Percentiles rank a stretch among this genome's conserved stretches.
Evolutionary conservation across 1,284 basidiomycete species (phyloP).

Genomic region (Cryptococcus sp.): DNA sequence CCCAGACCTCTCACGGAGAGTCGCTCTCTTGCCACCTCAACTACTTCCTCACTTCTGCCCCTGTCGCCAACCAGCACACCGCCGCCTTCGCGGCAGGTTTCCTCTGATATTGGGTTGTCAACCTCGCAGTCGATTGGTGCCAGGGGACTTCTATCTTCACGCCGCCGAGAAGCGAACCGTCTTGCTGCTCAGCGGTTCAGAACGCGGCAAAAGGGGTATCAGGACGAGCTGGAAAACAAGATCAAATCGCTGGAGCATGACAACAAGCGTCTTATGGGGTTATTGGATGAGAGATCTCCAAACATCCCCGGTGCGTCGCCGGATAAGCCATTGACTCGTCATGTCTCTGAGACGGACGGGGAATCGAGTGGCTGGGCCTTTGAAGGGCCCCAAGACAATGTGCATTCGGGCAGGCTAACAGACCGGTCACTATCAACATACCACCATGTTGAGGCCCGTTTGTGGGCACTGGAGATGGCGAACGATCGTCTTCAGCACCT

Average conservation of each 20-base stretch:
- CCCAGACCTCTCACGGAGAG: background rate
- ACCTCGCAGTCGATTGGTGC: background rate
- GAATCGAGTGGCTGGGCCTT: background rate
- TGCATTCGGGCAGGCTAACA: background rate
- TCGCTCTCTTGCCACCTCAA: background rate
- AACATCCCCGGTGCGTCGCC: background rate
- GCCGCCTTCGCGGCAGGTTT: background rate
- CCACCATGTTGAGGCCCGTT: slow-evolving; percentile 9
- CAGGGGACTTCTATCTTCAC: slow-evolving; percentile 14
- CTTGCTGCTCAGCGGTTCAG: slow-evolving; percentile 46
- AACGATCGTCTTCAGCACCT: slow-evolving; percentile 38
- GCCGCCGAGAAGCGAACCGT: slow-evolving; percentile 43
- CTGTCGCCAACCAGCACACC: background rate
- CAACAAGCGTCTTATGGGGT: slow-evolving; percentile 24
- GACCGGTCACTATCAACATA: background rate
- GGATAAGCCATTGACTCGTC: background rate
- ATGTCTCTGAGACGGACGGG: background rate
- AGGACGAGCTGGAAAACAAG: slow-evolving; percentile 42
- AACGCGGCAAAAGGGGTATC: slow-evolving; percentile 45
- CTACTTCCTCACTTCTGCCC: background rate
- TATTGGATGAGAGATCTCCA: slow-evolving; percentile 18
- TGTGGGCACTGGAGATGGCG: slow-evolving; percentile 34
- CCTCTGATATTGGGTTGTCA: background rate
- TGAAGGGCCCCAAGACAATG: background rate
- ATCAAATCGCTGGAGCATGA: slow-evolving; percentile 37